These are phyloP conservation scores for Viola pubescens DNA, from an alignment of 441 rosid genomes.

Conservation along the genomic window DNA sequence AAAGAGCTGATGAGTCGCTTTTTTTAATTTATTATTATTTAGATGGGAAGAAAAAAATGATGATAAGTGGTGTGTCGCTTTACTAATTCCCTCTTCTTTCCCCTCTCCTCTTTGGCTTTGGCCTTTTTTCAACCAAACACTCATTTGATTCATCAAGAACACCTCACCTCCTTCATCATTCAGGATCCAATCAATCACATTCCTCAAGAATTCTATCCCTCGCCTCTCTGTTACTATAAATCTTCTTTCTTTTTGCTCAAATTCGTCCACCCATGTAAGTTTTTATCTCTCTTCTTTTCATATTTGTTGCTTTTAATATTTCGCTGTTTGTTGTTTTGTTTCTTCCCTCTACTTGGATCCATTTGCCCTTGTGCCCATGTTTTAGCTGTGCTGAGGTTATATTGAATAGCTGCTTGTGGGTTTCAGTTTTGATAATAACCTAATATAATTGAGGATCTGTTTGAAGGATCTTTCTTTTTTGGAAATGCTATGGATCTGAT, in stretches of 20 bases:
- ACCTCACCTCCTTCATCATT: neutral
- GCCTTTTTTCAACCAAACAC: neutral
- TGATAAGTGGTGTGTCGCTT: slow-evolving; percentile 27
- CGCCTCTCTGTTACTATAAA: neutral
- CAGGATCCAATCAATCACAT: too few relatives aligned
- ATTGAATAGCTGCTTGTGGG: neutral
- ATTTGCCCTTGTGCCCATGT: too few relatives aligned
- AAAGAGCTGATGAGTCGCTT: slow-evolving; percentile 22
- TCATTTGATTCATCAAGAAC: too few relatives aligned
- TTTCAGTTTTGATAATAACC: neutral
- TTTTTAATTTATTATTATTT: neutral
- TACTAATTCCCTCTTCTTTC: slow-evolving; percentile 4
- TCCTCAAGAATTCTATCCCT: neutral
- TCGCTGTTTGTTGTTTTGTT: too few relatives aligned
- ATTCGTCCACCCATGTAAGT: too few relatives aligned
- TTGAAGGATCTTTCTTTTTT: slow-evolving; percentile 1
- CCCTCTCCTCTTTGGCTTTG: neutral
- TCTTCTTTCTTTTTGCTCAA: too few relatives aligned
- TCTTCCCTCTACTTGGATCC: too few relatives aligned
- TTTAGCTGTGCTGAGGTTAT: too few relatives aligned
- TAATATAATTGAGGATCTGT: neutral
- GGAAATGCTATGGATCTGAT: slow-evolving; percentile 18
- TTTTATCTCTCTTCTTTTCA: too few relatives aligned
- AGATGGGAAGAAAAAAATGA: neutral
- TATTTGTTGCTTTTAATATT: too few relatives aligned